Percentiles rank a stretch among this genome's conserved stretches.
Evolutionary conservation across 768 basidiomycete genomes (phyloP).

Genomic region (Podaxis rugospora): DNA sequence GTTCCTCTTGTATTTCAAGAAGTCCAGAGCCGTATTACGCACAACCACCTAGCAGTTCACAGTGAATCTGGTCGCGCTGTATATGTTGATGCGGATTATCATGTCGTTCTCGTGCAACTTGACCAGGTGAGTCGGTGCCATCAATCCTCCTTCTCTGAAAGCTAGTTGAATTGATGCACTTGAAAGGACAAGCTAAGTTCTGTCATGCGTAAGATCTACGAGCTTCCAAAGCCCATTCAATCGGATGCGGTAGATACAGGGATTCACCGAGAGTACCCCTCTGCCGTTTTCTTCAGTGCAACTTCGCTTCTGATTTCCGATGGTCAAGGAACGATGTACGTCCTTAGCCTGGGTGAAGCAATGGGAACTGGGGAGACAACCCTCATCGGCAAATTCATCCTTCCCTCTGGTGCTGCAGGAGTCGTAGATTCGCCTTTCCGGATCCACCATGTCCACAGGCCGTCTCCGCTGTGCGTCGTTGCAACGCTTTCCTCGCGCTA

Average conservation of each 20-base stretch:
- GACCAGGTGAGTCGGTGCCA: slow-evolving; percentile 43
- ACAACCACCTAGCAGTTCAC: slow-evolving; percentile 70
- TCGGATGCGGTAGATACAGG: slow-evolving; percentile 23
- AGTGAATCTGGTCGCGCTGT: slow-evolving; percentile 41
- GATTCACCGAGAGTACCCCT: slow-evolving; percentile 73
- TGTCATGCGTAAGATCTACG: slow-evolving; percentile 50
- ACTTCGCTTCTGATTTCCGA: slow-evolving; percentile 57
- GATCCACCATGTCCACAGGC: slow-evolving; percentile 37
- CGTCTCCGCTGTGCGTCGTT: slow-evolving; percentile 34
- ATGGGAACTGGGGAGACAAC: not conserved
- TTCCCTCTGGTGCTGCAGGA: slow-evolving; percentile 26
- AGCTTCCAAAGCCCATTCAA: slow-evolving; percentile 53
- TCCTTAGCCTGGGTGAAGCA: slow-evolving; percentile 27
- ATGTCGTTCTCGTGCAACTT: slow-evolving; percentile 56
- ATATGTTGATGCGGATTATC: slow-evolving; percentile 65
- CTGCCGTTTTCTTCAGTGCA: slow-evolving; percentile 51
- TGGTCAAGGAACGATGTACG: slow-evolving; percentile 64
- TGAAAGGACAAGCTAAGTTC: slow-evolving; percentile 44
- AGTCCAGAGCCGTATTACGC: slow-evolving; percentile 77
- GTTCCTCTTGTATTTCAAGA: slow-evolving; percentile 72
- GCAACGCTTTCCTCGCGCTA: slow-evolving; percentile 58
- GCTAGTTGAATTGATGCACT: slow-evolving; percentile 5
- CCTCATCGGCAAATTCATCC: slow-evolving; percentile 50
- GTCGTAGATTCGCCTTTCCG: slow-evolving; percentile 40
- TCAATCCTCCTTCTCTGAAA: slow-evolving; percentile 7